Evolutionary conservation across 371 early-diverging fungal genomes (phyloP).

Genomic region (Mortierella sp.): DNA sequence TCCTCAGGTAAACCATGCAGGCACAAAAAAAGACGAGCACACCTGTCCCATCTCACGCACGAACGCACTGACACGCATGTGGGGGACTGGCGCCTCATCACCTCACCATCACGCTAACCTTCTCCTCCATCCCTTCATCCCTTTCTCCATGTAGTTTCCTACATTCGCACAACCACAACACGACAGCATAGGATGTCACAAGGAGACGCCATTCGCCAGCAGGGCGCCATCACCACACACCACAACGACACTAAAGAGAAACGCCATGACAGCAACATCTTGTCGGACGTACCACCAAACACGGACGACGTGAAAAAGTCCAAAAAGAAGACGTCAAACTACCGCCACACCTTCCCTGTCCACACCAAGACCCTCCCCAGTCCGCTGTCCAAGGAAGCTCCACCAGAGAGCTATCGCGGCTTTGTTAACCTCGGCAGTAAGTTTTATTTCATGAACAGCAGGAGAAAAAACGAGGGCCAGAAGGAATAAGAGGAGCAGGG

Average conservation of each 20-base stretch:
- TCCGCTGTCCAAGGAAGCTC: conserved; percentile 81
- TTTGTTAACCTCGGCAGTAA: conserved; percentile 76
- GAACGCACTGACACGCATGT: no score
- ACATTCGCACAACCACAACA: neutral
- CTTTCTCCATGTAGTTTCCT: neutral
- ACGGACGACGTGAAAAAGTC: conserved; percentile 19
- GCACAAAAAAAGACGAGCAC: no score
- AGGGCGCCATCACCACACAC: neutral
- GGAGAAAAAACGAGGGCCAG: neutral
- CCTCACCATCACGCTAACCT: neutral
- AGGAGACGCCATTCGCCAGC: neutral
- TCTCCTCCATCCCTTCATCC: neutral
- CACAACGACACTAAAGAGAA: neutral
- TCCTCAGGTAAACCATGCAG: no score
- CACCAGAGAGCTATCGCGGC: conserved; percentile 82
- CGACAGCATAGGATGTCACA: neutral
- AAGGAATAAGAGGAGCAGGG: no score
- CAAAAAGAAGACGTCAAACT: conserved; percentile 40
- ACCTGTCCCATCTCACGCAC: no score
- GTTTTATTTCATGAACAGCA: conserved; percentile 14
- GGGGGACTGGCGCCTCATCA: no score
- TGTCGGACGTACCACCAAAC: conserved; percentile 20
- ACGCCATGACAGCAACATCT: conserved; percentile 22
- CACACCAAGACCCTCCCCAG: conserved; percentile 73
- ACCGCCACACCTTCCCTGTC: conserved; percentile 73